Evolutionary conservation across 179 eudicot genomes (phyloP), one percentile per base, ranked within the genome.

Genomic region (Heliamphora pulchella): DNA sequence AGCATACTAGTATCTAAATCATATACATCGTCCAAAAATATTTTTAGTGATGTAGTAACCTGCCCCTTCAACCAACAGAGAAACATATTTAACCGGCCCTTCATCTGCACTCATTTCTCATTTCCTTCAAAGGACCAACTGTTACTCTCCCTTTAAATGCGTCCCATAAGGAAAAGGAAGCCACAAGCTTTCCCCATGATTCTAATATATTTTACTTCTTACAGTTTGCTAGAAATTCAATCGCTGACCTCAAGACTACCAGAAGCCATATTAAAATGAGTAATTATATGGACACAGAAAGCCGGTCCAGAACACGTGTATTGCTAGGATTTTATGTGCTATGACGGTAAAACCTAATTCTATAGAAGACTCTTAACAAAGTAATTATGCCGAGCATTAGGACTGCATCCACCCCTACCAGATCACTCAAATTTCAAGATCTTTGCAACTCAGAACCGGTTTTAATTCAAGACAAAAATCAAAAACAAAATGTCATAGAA

Each of bases 61-160:
- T 50, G 39, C 74, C 31, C 75, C 75, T 50, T 73, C 63, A 73
- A 31, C 76, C 41, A 72, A 20, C 2, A 50, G 77, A 74, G 63
- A 31, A 54, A 74, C 62, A 31, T 41, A 13, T 18, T 53, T 53
- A 31, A 54, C 62, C 9, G n/a, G 54, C 41, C 77, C 18, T 10
- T 50, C 22, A 31, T 20, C 75, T 50, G 58, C 44, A 51, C 14
- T 5, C 39, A 22, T 72, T 72, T 72, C 47, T 74, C 63, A 13
- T 31, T 41, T 54, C 62, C 62, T 54, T 5, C 62, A 54, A 51
- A 18, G n/a, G 9, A 74, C 18, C 59, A n/a, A 7, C 44, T 31
- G 41, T 39, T 10, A 8, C 58, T 31, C 47, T 2, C 63, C 46
- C 46, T 74, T 31, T 3, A 74, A 18, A 31, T 74, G 4, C n/a